phyloP scores from a whole-genome alignment of 257 asterid genomes.

The Knoxia roxburghii region DNA sequence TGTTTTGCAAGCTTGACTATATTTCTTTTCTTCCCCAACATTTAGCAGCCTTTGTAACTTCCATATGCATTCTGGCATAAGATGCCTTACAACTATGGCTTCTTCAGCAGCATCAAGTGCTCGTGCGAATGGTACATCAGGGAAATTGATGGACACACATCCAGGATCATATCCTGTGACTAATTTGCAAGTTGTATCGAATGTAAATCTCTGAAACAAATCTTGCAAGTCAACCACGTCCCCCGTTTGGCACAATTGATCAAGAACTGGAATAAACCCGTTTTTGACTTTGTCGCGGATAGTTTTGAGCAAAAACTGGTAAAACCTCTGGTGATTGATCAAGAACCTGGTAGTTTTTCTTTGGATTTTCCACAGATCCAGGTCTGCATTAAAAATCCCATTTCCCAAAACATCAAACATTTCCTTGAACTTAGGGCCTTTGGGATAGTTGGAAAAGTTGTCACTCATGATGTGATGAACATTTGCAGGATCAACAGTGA shows the following conservation, averaged over 20 bases:
- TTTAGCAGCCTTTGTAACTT: conserved; percentile 39
- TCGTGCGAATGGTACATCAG: conserved; percentile 46
- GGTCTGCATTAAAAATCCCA: conserved; percentile 54
- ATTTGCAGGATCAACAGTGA: conserved; percentile 44
- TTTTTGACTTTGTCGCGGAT: conserved; percentile 29
- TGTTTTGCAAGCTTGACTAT: conserved; percentile 30
- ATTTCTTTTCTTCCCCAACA: conserved; percentile 39
- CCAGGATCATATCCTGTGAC: conserved; percentile 60
- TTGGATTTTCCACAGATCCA: conserved; percentile 42
- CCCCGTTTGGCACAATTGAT: conserved; percentile 13
- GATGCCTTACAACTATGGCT: conserved; percentile 42
- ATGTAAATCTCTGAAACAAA: conserved; percentile 53
- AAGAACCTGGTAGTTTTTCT: conserved; percentile 38
- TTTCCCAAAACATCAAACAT: conserved; percentile 57
- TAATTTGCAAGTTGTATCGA: conserved; percentile 48
- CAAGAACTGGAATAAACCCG: conserved; percentile 53
- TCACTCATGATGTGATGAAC: conserved; percentile 53
- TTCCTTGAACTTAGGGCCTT: conserved; percentile 43
- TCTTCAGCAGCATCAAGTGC: conserved; percentile 63
- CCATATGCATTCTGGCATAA: conserved; percentile 48
- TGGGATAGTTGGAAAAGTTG: conserved; percentile 43
- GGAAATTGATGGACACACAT: conserved; percentile 39
- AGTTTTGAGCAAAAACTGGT: conserved; percentile 27
- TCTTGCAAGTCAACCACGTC: too few relatives aligned
- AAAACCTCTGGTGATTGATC: conserved; percentile 34